Conservation (phyloP, 2,329 filamentous ascomycete species). For the Xylaria sp. region DNA sequence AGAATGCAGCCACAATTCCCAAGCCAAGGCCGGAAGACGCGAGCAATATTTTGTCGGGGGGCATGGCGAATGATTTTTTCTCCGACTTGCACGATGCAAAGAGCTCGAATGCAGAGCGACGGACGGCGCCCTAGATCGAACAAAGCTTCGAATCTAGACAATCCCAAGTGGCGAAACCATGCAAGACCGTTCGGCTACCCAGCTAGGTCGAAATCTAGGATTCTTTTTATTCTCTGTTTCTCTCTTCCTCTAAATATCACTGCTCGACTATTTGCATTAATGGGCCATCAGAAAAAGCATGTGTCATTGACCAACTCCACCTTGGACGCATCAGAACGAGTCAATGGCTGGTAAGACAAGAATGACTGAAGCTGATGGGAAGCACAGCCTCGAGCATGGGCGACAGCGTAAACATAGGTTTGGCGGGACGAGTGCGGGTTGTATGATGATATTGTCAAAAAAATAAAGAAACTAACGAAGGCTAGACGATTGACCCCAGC, state of each 20-base stretch:
- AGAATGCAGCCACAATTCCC: constrained; percentile 42
- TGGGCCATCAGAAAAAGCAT: constrained; percentile 18
- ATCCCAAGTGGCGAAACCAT: constrained; percentile 1
- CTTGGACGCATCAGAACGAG: neutral
- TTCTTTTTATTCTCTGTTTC: neutral
- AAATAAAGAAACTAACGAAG: neutral
- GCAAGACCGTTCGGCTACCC: neutral
- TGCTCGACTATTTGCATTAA: constrained; percentile 11
- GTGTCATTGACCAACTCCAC: constrained; percentile 1
- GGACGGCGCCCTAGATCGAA: neutral
- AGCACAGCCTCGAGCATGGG: neutral
- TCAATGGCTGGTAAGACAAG: neutral
- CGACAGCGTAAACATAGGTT: constrained; percentile 9
- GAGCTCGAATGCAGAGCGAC: neutral
- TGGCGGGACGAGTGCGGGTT: neutral
- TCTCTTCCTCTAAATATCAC: neutral
- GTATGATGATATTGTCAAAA: constrained; percentile 9
- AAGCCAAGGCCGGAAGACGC: constrained; percentile 46
- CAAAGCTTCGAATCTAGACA: neutral
- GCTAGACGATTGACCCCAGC: constrained; percentile 1
- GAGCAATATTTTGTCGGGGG: constrained; percentile 31
- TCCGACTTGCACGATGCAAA: neutral
- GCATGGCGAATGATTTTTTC: constrained; percentile 16
- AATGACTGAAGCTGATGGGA: neutral
- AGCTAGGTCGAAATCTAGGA: neutral